phyloP scores from a whole-genome alignment of 2,329 filamentous ascomycete genomes.

The Fusarium sacchari region DNA sequence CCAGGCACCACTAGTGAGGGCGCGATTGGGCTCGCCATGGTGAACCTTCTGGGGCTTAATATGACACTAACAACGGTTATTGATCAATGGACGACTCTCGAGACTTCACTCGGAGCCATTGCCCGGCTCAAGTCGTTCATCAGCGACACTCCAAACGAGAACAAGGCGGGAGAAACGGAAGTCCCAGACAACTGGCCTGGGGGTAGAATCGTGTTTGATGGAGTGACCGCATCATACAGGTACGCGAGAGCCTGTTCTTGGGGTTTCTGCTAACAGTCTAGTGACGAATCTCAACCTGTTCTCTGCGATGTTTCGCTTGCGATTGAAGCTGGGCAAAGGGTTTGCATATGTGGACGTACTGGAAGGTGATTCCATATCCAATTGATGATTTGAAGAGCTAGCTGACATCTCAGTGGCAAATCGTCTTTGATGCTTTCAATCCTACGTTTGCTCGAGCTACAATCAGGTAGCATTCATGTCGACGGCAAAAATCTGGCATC shows the following conservation, averaged over 20 bases:
- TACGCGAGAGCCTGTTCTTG: not conserved
- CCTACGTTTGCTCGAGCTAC: constrained; percentile 59
- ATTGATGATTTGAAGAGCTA: fast-evolving
- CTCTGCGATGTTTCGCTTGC: constrained; percentile 30
- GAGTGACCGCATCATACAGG: constrained; percentile 44
- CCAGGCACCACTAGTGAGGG: constrained; percentile 40
- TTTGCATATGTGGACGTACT: constrained; percentile 62
- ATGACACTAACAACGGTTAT: constrained; percentile 47
- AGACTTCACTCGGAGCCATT: constrained; percentile 51
- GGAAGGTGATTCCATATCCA: constrained; percentile 41
- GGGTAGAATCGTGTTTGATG: constrained; percentile 42
- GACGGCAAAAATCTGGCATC: constrained; percentile 55
- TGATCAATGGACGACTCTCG: constrained; percentile 49
- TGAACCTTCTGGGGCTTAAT: constrained; percentile 45
- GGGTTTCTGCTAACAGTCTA: constrained; percentile 2
- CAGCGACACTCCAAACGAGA: constrained; percentile 43
- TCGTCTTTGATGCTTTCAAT: constrained; percentile 59
- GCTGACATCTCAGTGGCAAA: constrained; percentile 55
- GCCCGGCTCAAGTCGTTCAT: constrained; percentile 48
- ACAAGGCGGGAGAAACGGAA: constrained; percentile 10
- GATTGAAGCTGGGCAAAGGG: constrained; percentile 53
- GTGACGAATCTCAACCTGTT: constrained; percentile 22
- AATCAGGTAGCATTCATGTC: constrained; percentile 51
- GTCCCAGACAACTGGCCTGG: constrained; percentile 42
- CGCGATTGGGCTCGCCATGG: constrained; percentile 46